A percentile compares a stretch with the other conserved stretches of the same genome.
Evolutionary conservation across 1,284 basidiomycete species (phyloP).

Genomic region (Tilletia indica): DNA sequence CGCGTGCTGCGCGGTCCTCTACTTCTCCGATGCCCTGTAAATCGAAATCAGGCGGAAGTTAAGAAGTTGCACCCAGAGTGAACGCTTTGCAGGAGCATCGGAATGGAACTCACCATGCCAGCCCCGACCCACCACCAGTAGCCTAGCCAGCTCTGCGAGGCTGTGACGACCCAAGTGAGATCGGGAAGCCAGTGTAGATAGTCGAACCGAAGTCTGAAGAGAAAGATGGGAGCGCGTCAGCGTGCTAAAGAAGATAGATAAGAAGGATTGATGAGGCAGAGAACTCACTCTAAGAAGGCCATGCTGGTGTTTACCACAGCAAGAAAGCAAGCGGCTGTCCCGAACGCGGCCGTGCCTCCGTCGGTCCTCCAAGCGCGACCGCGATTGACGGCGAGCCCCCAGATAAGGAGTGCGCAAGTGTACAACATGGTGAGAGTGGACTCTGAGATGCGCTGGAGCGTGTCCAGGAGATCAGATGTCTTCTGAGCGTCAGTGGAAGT

Average conservation of each 20-base stretch:
- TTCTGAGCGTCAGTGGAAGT: constrained; percentile 56
- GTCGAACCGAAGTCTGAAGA: constrained; percentile 41
- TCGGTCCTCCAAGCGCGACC: constrained; percentile 84
- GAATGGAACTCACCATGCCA: constrained; percentile 41
- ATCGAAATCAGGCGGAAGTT: not conserved
- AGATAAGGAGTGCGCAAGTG: constrained; percentile 81
- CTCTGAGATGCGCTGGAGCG: constrained; percentile 90
- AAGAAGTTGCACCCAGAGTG: not conserved
- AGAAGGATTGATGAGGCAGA: not conserved
- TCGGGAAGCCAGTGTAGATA: constrained; percentile 54
- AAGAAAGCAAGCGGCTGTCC: constrained; percentile 59
- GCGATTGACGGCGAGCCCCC: constrained; percentile 88
- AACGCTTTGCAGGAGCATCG: not conserved
- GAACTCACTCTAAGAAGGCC: constrained; percentile 42
- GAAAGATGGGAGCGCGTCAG: not conserved
- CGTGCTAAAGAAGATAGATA: not conserved
- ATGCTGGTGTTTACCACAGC: constrained; percentile 50
- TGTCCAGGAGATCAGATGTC: constrained; percentile 68
- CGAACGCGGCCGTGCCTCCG: constrained; percentile 92
- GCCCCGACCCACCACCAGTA: constrained; percentile 57
- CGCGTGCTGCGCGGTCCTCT: constrained; percentile 43
- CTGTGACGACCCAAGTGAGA: constrained; percentile 51
- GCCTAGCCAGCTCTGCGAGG: constrained; percentile 56
- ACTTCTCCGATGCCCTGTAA: constrained; percentile 52
- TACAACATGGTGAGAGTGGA: constrained; percentile 91